Base-by-base conservation (phyloP, 805 yeast species). In the Spencermartinsiella europaea region DNA sequence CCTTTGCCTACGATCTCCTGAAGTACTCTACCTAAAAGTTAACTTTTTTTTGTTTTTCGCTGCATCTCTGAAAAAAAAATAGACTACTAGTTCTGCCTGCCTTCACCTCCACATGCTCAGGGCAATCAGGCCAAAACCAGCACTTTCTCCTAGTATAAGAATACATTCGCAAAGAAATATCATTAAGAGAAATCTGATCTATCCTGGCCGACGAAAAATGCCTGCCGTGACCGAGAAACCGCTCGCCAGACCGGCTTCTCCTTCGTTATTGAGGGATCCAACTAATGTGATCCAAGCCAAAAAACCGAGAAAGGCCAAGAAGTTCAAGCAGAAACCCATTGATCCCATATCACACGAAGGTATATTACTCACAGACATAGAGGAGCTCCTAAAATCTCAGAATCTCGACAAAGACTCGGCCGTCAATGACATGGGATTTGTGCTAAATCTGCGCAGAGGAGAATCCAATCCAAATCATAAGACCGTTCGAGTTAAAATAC, bases 321-420 rank as follows among this genome's bases (percentile, higher is more conserved):
- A 77, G 58, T 83, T 81, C 58, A 48, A 42, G 43, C 37, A 37
- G n/a, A 79, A 76, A 61, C 68, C 75, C 27, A 76, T 74, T 5
- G 97, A 89, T 50, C 75, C 83, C 27, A 85, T 95, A 0, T 76
- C 93, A 1, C 87, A 95, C 5, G 67, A 80, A 34, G 97, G 97
- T 5, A 85, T 87, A 4, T 71, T 91, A 37, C 77, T 80, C 52
- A 71, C 71, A 51, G 96, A 90, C 62, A 85, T 90, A 48, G 73
- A 77, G 28, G 80, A 77, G 41, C 57, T 89, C 8, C 61, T 83
- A 21, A 51, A 60, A 34, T 68, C 70, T 22, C 58, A 73, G 42
- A 60, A 64, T 4, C 63, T 83, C 34, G 62, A 69, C 0, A 63
- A 64, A 35, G 58, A 59, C 15, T 76, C 71, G 1, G 72, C 76